Base-by-base conservation (phyloP, 257 asterid genomes). In the Echium plantagineum region DNA sequence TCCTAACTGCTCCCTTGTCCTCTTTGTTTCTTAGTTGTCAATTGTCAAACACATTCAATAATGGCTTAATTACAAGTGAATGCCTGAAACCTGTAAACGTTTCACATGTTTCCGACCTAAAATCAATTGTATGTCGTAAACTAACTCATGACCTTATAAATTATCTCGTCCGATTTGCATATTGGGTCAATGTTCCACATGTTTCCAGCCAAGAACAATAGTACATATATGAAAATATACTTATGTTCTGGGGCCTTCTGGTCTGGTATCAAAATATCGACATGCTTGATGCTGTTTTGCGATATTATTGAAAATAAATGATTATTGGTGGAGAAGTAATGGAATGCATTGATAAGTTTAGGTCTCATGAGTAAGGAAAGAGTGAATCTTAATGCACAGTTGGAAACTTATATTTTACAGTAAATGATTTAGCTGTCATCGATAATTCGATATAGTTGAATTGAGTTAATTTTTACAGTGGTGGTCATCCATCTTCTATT, bases 391-490 rank as follows among this genome's bases (percentile, higher is more conserved):
- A 42, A 9, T 42, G 49, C 17, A 42, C 16, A 10, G 49, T 42
- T 42, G 21, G 28, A 21, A n/a, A 19, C 57, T n/a, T n/a, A 17
- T 18, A 56, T 16, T 17, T 17, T 56, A 28, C 26, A 24, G 21
- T 24, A 21, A 13, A 52, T 55, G 60, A 59, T 66, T 32, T 64
- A 59, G 64, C 60, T 60, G 65, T 32, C 38, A 58, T 42, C 51
- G 9, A n/a, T 22, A 47, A 62, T n/a, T n/a, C n/a, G n/a, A n/a
- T n/a, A n/a, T 21, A 48, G 22, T 57, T 31, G 63, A 26, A 9
- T 21, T 18, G 26, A 52, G 53, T 24, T 58, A 66, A 35, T n/a
- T 31, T 5, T 21, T 52, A 48, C 48, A 57, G 55, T 42, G 63
- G 48, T 35, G 8, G 59, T 62, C 20, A 15, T 42, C 16, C 12